Evolutionary conservation across 2,329 filamentous ascomycete species (phyloP).

Genomic region (Botrytis squamosa): DNA sequence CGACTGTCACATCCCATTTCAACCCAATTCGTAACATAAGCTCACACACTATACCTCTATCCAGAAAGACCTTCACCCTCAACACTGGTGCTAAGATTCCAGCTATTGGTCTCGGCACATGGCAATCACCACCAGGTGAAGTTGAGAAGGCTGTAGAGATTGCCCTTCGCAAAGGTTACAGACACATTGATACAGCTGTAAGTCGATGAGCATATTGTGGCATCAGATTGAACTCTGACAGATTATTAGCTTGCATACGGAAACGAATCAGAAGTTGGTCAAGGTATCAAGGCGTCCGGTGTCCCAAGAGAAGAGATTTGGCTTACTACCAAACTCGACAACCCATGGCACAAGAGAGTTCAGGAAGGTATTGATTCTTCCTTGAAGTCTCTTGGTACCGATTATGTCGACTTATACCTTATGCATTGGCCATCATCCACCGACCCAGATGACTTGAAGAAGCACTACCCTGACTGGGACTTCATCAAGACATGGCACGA

Average conservation of each 20-base stretch:
- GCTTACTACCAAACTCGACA: constrained; percentile 80
- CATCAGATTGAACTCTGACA: constrained; percentile 5
- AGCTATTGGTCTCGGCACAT: constrained; percentile 73
- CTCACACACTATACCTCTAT: constrained; percentile 26
- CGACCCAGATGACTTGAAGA: constrained; percentile 55
- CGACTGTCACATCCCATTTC: constrained; percentile 18
- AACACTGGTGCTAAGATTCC: constrained; percentile 78
- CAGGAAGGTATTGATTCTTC: constrained; percentile 59
- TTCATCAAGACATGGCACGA: constrained; percentile 77
- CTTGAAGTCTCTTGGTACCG: constrained; percentile 58
- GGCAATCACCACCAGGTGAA: constrained; percentile 68
- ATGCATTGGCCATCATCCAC: constrained; percentile 71
- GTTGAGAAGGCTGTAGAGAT: constrained; percentile 69
- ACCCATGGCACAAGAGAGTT: constrained; percentile 72
- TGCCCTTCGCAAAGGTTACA: constrained; percentile 67
- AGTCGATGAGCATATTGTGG: constrained; percentile 26
- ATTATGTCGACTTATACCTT: constrained; percentile 69
- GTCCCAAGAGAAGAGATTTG: constrained; percentile 66
- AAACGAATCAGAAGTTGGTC: constrained; percentile 70
- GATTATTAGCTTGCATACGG: constrained; percentile 61
- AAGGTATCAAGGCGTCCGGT: constrained; percentile 64
- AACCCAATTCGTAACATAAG: constrained; percentile 17
- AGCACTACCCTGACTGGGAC: constrained; percentile 75
- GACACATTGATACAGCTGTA: constrained; percentile 65
- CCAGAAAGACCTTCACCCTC: constrained; percentile 60